phyloP scores from a whole-genome alignment of 179 eudicot genomes.

The Silene noctiflora region DNA sequence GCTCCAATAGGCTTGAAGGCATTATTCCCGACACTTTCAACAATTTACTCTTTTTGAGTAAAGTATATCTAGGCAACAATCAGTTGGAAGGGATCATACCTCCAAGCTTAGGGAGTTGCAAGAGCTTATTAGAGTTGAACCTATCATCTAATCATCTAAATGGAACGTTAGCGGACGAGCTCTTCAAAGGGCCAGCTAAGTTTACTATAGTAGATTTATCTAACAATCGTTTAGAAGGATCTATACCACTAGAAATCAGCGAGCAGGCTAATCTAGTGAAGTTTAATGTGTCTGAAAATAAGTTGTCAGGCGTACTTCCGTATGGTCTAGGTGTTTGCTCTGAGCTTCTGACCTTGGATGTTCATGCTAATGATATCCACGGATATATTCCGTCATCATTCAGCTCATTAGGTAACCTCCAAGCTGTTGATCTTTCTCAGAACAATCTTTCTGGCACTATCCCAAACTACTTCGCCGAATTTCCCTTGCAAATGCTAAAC shows the following conservation, averaged over 20 bases:
- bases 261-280: background rate
- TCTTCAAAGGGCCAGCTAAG: slow-evolving; percentile 12
- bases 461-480: slow-evolving; percentile 8
- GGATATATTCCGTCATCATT: slow-evolving; percentile 12
- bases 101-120: slow-evolving; percentile 23
- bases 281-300: slow-evolving; percentile 15
- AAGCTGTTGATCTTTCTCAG: slow-evolving; percentile 3
- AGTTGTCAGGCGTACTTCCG: slow-evolving; percentile 6
- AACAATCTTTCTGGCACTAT: slow-evolving; percentile 22
- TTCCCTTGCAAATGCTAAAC: background rate
- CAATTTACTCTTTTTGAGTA: slow-evolving; percentile 3
- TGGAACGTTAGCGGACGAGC: slow-evolving; percentile 16
- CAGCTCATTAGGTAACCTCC: slow-evolving; percentile 11
- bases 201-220: background rate
- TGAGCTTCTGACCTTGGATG: background rate
- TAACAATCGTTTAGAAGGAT: slow-evolving; percentile 15
- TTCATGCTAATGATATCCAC: background rate
- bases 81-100: slow-evolving; percentile 23
- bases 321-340: background rate
- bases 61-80: slow-evolving; percentile 1
- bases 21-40: slow-evolving; percentile 15
- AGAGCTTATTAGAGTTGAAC: slow-evolving; percentile 3
- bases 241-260: slow-evolving; percentile 14
- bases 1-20: slow-evolving; percentile 14
- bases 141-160: slow-evolving; percentile 15